These are phyloP conservation scores for Nakazawaea peltata DNA, from an alignment of 805 yeast species.

Conservation along the genomic window DNA sequence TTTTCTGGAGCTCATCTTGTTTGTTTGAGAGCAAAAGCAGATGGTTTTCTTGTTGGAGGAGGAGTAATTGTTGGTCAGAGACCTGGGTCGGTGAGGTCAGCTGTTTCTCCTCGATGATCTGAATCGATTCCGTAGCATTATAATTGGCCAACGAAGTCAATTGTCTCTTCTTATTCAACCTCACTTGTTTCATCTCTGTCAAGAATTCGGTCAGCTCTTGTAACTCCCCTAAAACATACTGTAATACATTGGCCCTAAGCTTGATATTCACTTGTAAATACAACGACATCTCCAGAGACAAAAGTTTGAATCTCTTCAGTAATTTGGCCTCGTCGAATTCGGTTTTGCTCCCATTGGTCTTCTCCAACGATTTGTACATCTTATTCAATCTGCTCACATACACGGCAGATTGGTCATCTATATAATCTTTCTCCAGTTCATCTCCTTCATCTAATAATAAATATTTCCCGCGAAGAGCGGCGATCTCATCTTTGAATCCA, in stretches of 20 bases:
- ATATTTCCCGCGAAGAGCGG: constrained; percentile 20
- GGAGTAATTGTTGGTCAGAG: constrained; percentile 48
- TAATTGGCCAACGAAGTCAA: constrained; percentile 23
- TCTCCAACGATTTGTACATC: constrained; percentile 39
- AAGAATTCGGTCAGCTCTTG: constrained; percentile 35
- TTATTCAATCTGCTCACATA: constrained; percentile 45
- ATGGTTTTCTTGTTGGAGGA: constrained; percentile 51
- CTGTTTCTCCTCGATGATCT: constrained; percentile 4
- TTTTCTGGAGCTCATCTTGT: constrained; percentile 51
- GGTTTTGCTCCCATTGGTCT: constrained; percentile 42
- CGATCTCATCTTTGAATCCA: constrained; percentile 9
- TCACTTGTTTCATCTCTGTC: constrained; percentile 39
- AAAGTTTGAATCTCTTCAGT: constrained; percentile 1
- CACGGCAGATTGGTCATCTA: constrained; percentile 46
- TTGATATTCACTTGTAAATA: constrained; percentile 19
- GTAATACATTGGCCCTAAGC: constrained; percentile 41
- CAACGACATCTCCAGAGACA: constrained; percentile 5
- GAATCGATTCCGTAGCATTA: constrained; percentile 12
- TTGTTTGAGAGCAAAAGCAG: constrained; percentile 44
- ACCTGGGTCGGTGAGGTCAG: constrained; percentile 12
- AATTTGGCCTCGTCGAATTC: constrained; percentile 13
- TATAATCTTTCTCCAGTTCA: constrained; percentile 41
- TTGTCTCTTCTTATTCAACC: constrained; percentile 34
- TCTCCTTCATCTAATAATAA: constrained; percentile 17
- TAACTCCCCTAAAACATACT: constrained; percentile 37